Evolutionary conservation across 805 yeast genomes (phyloP).

Genomic region (Candida argentea): DNA sequence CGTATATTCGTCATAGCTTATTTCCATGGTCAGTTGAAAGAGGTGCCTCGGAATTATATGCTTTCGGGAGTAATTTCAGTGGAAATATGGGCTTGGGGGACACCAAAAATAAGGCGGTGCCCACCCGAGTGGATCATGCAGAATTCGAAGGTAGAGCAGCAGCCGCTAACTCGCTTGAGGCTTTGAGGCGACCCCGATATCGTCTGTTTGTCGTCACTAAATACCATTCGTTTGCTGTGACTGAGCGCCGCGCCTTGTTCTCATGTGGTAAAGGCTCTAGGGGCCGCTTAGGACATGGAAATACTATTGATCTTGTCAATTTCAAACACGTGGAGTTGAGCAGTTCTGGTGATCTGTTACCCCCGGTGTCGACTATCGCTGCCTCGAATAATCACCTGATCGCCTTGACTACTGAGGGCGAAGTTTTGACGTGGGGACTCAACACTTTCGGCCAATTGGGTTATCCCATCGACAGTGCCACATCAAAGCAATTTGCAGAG

Average conservation of each 20-base stretch:
- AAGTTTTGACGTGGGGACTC: conserved; percentile 74
- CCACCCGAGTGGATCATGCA: conserved; percentile 26
- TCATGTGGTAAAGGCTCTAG: conserved; percentile 60
- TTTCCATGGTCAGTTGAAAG: conserved; percentile 29
- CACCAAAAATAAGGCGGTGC: conserved; percentile 35
- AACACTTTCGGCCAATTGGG: conserved; percentile 65
- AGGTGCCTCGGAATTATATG: conserved; percentile 50
- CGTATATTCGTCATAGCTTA: conserved; percentile 6
- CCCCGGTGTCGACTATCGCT: conserved; percentile 25
- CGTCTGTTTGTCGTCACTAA: conserved; percentile 45
- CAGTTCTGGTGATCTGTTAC: conserved; percentile 7
- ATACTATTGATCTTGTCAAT: conserved; percentile 25
- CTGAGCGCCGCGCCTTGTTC: conserved; percentile 44
- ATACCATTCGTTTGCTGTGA: conserved; percentile 53
- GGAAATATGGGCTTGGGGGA: conserved; percentile 61
- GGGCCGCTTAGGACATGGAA: conserved; percentile 58
- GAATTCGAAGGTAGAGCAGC: conserved; percentile 13
- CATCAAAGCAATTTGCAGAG: conserved; percentile 15
- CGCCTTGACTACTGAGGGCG: conserved; percentile 40
- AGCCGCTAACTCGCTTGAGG: conserved; percentile 5
- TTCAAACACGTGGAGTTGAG: conserved; percentile 34
- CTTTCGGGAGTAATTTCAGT: conserved; percentile 56
- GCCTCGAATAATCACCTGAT: conserved; percentile 62
- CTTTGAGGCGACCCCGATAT: conserved; percentile 31
- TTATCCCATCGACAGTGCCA: conserved; percentile 8